phyloP scores from a whole-genome alignment of 805 yeast genomes.

The Scheffersomyces stipitis region DNA sequence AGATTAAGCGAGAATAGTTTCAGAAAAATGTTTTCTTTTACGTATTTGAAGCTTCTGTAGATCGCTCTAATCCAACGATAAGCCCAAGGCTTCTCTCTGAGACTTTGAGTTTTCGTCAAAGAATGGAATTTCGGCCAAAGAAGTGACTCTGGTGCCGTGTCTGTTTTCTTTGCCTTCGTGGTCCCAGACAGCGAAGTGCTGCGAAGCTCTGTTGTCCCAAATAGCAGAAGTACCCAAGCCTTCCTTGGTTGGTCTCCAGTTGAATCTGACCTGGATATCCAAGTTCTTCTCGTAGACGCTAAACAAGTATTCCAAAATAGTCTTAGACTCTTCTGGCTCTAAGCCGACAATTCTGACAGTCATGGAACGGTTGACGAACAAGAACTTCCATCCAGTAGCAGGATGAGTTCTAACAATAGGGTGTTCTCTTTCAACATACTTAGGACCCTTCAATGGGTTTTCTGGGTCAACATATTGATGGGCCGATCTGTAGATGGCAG shows the following conservation, averaged over 20 bases:
- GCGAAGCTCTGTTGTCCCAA: slow-evolving; percentile 60
- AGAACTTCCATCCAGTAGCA: slow-evolving; percentile 33
- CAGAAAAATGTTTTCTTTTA: no score
- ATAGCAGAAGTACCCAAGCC: slow-evolving; percentile 39
- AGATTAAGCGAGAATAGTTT: no score
- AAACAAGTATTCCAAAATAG: slow-evolving; percentile 13
- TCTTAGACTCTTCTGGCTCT: slow-evolving; percentile 23
- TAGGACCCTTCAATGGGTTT: slow-evolving; percentile 31
- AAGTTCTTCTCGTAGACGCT: slow-evolving; percentile 15
- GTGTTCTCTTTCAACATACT: slow-evolving; percentile 28
- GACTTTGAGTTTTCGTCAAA: slow-evolving; percentile 51
- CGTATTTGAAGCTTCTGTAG: no score
- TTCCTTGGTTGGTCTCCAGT: slow-evolving; percentile 15
- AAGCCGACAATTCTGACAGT: slow-evolving; percentile 31
- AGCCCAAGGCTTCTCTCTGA: slow-evolving; percentile 53
- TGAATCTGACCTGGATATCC: slow-evolving; percentile 18
- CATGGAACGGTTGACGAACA: slow-evolving; percentile 29
- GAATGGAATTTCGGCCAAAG: slow-evolving; percentile 54
- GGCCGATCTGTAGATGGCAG: slow-evolving; percentile 44
- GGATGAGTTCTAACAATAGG: slow-evolving; percentile 33
- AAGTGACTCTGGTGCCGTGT: slow-evolving; percentile 51
- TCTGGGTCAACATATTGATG: slow-evolving; percentile 38
- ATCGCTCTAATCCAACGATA: slow-evolving; percentile 19
- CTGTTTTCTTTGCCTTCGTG: slow-evolving; percentile 45
- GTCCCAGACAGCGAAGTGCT: slow-evolving; percentile 56